Evolutionary conservation across 306 rosid genomes (phyloP), one percentile per base, ranked within the genome.

Genomic region (Castanopsis chinensis): DNA sequence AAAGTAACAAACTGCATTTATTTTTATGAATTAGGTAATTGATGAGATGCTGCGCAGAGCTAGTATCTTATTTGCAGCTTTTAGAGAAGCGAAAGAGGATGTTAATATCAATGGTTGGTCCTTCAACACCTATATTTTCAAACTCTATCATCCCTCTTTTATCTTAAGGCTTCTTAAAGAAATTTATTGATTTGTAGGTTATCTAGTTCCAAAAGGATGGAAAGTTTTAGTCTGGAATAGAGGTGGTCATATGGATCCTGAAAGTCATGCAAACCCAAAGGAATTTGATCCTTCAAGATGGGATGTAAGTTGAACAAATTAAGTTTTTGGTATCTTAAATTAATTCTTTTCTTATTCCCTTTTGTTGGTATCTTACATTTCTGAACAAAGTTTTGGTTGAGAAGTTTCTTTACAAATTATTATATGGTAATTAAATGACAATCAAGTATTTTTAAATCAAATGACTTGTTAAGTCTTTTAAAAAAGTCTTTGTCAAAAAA

Each of bases 241-340:
- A 82, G 91, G 87, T 3, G 88, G 88, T 83, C 97, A 90, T 76
- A 86, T 92, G 91, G 91, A 90, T 43, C 91, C 92, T 32, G 89
- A 90, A 71, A 82, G 9, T 71, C 88, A 87, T 28, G 20, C 7
- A 6, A 85, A 88, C 18, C 94, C 97, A 55, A 51, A 71, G 43
- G 85, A 88, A 67, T 92, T 35, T 17, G 78, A 92, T 78, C 94
- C 92, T 21, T 82, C 90, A 1, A 88, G 97, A 90, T 35, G 41
- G 41, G 41, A 35, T 35, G 41, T 35, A 35, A 35, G 41, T 35
- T 35, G 6, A 35, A 35, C 6, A 35, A 25, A 25, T 25, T 25
- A 25, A 25, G 27, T 25, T 25, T 25, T 25, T 25, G 27, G 27
- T 25, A 25, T 25, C 27, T 25, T 25, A 25, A 25, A 5, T 35